A percentile compares a stretch with the other conserved stretches of the same genome.
Conservation (phyloP, 2,329 filamentous ascomycete species). For the Emydomyces testavorans region DNA sequence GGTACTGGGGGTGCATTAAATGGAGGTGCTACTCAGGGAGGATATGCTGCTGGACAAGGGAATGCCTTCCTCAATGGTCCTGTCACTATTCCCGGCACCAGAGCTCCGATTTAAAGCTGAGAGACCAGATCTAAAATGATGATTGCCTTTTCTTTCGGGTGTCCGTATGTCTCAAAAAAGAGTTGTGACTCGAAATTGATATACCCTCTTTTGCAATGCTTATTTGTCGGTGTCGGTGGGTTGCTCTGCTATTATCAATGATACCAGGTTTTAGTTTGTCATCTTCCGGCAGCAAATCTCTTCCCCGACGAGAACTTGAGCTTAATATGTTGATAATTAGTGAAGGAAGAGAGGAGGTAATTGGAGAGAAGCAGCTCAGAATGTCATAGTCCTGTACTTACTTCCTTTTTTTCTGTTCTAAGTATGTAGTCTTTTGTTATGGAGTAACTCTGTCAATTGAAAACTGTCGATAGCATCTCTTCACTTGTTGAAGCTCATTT, state of each 20-base stretch:
- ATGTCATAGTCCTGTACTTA: neutral
- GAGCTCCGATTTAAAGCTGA: slow-evolving; percentile 2
- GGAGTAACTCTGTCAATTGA: too few species aligned
- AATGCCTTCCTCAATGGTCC: neutral
- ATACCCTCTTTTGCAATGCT: slow-evolving; percentile 7
- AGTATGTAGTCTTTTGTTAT: too few species aligned
- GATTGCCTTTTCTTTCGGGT: neutral
- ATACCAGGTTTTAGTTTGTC: slow-evolving; percentile 3
- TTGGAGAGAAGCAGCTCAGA: neutral
- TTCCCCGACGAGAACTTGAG: neutral
- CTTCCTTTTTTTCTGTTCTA: too few species aligned
- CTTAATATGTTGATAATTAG: neutral
- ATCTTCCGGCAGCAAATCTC: neutral
- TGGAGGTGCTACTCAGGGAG: neutral
- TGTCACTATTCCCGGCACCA: slow-evolving; percentile 6
- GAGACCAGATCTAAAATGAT: neutral
- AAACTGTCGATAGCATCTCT: too few species aligned
- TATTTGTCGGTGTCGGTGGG: neutral
- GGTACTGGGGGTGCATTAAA: neutral
- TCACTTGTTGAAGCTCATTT: too few species aligned
- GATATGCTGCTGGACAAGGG: neutral
- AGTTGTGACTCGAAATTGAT: slow-evolving; percentile 1
- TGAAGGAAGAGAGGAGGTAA: neutral
- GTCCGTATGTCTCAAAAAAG: neutral
- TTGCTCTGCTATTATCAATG: slow-evolving; percentile 1